Conservation (phyloP, 345 rosid genomes). For the Pistacia vera region DNA sequence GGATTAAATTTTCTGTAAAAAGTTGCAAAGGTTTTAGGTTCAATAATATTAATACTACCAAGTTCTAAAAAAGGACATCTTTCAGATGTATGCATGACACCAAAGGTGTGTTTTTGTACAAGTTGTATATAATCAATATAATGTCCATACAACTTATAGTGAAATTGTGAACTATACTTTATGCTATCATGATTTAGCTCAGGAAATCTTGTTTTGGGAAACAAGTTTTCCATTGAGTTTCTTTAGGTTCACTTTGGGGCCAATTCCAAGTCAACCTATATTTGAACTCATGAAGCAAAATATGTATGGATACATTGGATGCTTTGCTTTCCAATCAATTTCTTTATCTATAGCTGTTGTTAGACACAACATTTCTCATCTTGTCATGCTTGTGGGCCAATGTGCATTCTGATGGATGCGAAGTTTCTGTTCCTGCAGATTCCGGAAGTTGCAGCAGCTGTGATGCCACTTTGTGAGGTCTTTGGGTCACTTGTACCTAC, state of each 20-base stretch:
- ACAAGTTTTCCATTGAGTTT: not conserved
- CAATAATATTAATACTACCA: not conserved
- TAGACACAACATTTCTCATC: not conserved
- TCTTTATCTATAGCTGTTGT: not conserved
- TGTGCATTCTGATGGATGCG: slow-evolving; percentile 21
- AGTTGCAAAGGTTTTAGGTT: not conserved
- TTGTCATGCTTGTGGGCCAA: not conserved
- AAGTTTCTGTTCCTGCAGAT: slow-evolving; percentile 37
- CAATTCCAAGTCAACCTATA: not conserved
- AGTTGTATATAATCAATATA: not conserved
- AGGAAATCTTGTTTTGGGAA: not conserved
- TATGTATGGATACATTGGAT: not conserved
- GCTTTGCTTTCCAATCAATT: not conserved
- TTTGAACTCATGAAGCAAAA: not conserved
- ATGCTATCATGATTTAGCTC: not conserved
- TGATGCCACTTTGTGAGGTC: slow-evolving; percentile 69
- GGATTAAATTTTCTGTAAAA: not conserved
- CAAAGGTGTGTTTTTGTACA: not conserved
- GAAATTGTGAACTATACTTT: not conserved
- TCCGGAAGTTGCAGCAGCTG: slow-evolving; percentile 71
- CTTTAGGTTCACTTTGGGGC: not conserved
- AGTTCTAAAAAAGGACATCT: not conserved
- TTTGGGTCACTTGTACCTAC: slow-evolving; percentile 62
- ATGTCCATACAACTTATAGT: not conserved
- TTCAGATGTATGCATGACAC: not conserved